Evolutionary conservation across 139 green algal species (phyloP), one percentile per base, ranked within the genome.

Genomic region (Penium margaritaceum): DNA sequence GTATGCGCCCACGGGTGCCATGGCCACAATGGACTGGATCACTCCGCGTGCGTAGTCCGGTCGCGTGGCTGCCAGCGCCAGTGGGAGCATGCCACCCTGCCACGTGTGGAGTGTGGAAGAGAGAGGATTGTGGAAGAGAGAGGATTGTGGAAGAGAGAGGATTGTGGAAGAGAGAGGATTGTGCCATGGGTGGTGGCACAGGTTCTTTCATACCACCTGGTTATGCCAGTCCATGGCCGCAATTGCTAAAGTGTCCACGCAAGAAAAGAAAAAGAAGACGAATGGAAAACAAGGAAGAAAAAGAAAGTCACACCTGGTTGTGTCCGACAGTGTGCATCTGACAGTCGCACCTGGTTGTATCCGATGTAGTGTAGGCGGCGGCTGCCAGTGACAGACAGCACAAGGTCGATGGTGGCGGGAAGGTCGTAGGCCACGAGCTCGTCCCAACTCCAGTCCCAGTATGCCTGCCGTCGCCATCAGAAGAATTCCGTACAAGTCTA

Each of bases 381-480:
- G 51, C 24, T 15, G 51, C 1, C 51, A 21, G 51, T 29, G 1
- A 60, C 51, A 5, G 51, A 15, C 6, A 24, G 29, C 24, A 60
- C 19, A 24, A 60, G 24, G 29, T 24, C 6, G 24, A 60, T n/a
- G 24, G 30, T 24, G 0, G 51, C 51, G 30, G 51, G 51, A 6
- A 60, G 51, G 51, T 60, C 51, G 51, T 33, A 60, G 5, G 29
- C 24, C 3, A 60, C 51, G 5, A 60, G 51, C 51, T 34, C 24
- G 51, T 60, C 51, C 24, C 29, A 60, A 21, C 30, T 24, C 51
- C 51, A 60, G 51, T 60, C 51, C 51, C 51, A 60, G 51, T 60
- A 60, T 60, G 29, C 24, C 51, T 60, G 51, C 2, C 24, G 51
- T n/a, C n/a, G n/a, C n/a, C n/a, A n/a, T n/a, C n/a, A n/a, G n/a